Evolutionary conservation across 2,329 filamentous ascomycete species (phyloP).

Genomic region (Cucurbitaria berberidis): DNA sequence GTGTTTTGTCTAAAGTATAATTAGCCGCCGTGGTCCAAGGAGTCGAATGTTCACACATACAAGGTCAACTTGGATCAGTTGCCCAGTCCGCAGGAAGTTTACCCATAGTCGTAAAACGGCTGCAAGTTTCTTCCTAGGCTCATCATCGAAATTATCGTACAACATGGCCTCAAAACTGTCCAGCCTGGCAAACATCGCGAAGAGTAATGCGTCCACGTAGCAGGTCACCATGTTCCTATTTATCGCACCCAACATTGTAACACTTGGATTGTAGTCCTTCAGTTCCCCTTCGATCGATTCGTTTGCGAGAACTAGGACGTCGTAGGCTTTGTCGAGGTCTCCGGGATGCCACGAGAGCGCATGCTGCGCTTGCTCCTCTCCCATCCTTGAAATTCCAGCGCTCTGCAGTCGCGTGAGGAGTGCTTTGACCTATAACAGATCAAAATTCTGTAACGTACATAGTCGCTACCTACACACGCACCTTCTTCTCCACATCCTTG

Average conservation of each 20-base stretch:
- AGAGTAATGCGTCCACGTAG: constrained; percentile 88
- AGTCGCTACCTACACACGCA: constrained; percentile 25
- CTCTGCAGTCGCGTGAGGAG: constrained; percentile 60
- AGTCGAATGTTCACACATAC: constrained; percentile 55
- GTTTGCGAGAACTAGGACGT: constrained; percentile 78
- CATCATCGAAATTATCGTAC: constrained; percentile 77
- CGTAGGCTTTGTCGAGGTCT: constrained; percentile 75
- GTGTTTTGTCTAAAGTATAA: constrained; percentile 69
- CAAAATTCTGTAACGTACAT: constrained; percentile 1
- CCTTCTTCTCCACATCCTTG: constrained; percentile 63
- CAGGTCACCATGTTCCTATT: constrained; percentile 91
- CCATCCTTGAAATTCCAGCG: constrained; percentile 61
- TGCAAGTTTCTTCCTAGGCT: constrained; percentile 74
- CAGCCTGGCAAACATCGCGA: constrained; percentile 92
- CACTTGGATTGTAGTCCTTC: constrained; percentile 72
- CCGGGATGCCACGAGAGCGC: constrained; percentile 69
- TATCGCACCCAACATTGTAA: constrained; percentile 80
- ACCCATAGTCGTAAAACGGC: constrained; percentile 87
- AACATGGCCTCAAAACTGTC: constrained; percentile 93
- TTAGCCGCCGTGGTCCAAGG: not conserved
- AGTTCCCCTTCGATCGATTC: constrained; percentile 82
- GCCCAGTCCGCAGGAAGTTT: constrained; percentile 85
- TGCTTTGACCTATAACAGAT: constrained; percentile 55
- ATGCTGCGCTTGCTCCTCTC: constrained; percentile 68
- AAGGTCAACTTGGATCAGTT: constrained; percentile 83